Evolutionary conservation across 2,329 filamentous ascomycete genomes (phyloP).

Genomic region (Daldinia eschscholtzii): DNA sequence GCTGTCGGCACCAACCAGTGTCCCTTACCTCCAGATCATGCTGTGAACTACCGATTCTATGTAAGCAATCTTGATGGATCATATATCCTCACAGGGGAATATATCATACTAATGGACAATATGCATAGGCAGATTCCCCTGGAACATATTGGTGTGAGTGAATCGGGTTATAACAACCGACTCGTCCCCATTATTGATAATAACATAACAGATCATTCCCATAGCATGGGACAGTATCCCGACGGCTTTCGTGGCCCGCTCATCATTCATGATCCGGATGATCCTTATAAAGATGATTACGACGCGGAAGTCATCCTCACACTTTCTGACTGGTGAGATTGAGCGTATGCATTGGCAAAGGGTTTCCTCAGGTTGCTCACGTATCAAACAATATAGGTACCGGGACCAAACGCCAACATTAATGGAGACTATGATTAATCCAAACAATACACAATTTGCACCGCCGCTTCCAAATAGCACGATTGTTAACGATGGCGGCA

Average conservation of each 20-base stretch:
- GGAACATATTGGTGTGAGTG: constrained; percentile 63
- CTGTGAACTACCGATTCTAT: constrained; percentile 69
- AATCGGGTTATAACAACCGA: neutral
- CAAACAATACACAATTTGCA: constrained; percentile 55
- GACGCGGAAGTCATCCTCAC: constrained; percentile 72
- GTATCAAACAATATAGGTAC: constrained; percentile 56
- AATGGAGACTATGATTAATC: constrained; percentile 56
- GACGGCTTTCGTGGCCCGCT: constrained; percentile 74
- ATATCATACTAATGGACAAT: constrained; percentile 2
- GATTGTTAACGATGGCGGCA: constrained; percentile 59
- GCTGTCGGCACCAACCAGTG: constrained; percentile 69
- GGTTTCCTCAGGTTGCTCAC: constrained; percentile 52
- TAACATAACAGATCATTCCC: constrained; percentile 66
- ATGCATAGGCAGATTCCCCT: constrained; percentile 54
- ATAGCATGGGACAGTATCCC: constrained; percentile 73
- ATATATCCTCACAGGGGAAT: neutral
- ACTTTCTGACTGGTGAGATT: constrained; percentile 66
- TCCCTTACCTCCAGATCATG: constrained; percentile 63
- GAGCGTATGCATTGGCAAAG: constrained; percentile 56
- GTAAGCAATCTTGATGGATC: constrained; percentile 56
- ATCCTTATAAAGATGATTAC: constrained; percentile 65
- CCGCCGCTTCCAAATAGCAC: constrained; percentile 59
- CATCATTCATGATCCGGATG: constrained; percentile 69
- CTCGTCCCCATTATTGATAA: constrained; percentile 30
- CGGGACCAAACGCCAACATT: constrained; percentile 56